Evolutionary conservation across 305 asterid species (phyloP), one percentile per base, ranked within the genome.

Genomic region (Fraxinus latifolia): DNA sequence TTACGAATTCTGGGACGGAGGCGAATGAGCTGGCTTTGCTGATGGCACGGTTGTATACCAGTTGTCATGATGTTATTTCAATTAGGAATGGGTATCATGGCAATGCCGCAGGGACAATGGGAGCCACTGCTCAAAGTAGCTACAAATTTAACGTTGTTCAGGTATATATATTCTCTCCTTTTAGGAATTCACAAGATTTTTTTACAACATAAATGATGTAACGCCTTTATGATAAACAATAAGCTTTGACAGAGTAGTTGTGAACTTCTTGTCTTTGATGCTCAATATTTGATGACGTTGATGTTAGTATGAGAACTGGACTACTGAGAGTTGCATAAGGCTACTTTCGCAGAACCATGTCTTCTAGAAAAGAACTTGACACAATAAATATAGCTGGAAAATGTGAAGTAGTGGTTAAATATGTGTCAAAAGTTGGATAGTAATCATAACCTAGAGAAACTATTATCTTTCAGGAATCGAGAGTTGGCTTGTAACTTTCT

Each of bases 1-100:
- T 94, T 82, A 94, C 97, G 1, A 94, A 94, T 85, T 94, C 98
- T 11, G 98, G 97, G 84, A 94, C 98, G 0, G 97, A 94, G 88
- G 98, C 97, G 5, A 94, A 94, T 67, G 98, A 94, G 87, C 88
- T 93, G 81, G 98, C 98, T 23, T 78, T 94, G 83, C 44, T 94
- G 91, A 93, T 94, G 97, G 90, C 97, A 0, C 85, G 92, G 39
- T 82, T 93, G 76, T 87, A 94, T 83, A 90, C 94, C 0, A 88
- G 93, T 3, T 91, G 91, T 81, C 91, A 91, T 7, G 98, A 93
- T 80, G 90, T 94, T 55, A 86, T 94, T 55, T 91, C 98, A n/a
- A 77, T 94, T 14, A 90, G 98, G 92, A 94, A 92, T 37, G 93
- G 93, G 11, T 91, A 94, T 86, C 98, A 94, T 86, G 97, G 98